Evolutionary conservation across 2,329 filamentous ascomycete genomes (phyloP).

Genomic region (Keithomyces neogunnii): DNA sequence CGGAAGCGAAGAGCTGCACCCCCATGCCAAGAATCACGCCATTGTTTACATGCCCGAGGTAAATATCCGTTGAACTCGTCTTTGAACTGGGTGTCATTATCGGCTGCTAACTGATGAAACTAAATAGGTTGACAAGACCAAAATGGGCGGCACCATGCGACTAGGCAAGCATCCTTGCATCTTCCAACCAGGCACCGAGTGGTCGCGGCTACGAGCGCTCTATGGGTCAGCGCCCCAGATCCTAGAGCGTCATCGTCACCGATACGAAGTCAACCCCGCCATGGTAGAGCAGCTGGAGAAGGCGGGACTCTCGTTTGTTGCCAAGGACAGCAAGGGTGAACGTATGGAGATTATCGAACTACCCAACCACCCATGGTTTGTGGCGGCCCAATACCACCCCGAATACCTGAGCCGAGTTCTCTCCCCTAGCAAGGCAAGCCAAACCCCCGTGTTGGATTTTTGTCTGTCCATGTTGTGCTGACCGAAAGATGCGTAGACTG

Average conservation of each 20-base stretch:
- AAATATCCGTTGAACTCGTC: too few species aligned
- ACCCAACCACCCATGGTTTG: conserved; percentile 75
- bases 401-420: too few species aligned
- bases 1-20: conserved; percentile 39
- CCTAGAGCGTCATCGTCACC: conserved; percentile 74
- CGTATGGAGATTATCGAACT: conserved; percentile 81
- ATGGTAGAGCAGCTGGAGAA: conserved; percentile 61
- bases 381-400: conserved; percentile 22
- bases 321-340: conserved; percentile 66
- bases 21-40: conserved; percentile 52
- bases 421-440: too few species aligned
- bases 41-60: conserved; percentile 88
- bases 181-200: conserved; percentile 69
- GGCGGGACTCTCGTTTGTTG: conserved; percentile 57
- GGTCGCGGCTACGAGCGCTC: conserved; percentile 67
- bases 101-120: too few species aligned
- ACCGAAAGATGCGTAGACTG: too few species aligned
- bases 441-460: too few species aligned
- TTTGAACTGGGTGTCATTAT: too few species aligned
- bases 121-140: not conserved
- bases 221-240: conserved; percentile 54
- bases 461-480: too few species aligned
- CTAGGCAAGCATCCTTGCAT: conserved; percentile 65
- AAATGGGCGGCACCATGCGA: conserved; percentile 80
- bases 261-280: conserved; percentile 83